Evolutionary conservation across 2,329 filamentous ascomycete species (phyloP).

Genomic region (Penicillium sp.): DNA sequence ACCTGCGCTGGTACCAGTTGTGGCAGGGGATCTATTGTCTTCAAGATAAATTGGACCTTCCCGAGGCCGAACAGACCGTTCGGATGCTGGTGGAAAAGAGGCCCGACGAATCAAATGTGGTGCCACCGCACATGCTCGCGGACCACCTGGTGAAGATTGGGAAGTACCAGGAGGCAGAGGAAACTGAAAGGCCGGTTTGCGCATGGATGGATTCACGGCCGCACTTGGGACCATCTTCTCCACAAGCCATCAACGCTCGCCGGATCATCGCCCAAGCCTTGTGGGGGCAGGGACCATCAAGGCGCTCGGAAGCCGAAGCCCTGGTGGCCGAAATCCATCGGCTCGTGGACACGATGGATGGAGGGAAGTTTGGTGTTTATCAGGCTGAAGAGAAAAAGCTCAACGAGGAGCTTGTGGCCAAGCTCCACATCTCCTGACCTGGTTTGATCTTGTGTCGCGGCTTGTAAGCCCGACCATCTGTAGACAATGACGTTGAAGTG

Average conservation of each 20-base stretch:
- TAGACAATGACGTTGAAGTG: too few species aligned
- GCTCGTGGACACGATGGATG: neutral
- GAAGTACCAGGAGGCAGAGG: neutral
- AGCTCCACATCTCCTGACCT: too few species aligned
- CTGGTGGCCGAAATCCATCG: neutral
- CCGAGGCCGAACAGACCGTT: neutral
- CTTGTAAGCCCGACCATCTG: too few species aligned
- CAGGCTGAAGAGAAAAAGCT: neutral
- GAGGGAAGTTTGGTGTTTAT: neutral
- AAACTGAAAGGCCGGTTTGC: neutral
- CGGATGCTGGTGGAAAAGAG: neutral
- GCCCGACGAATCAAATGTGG: neutral
- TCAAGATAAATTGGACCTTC: neutral
- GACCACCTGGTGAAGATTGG: neutral
- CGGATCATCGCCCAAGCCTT: neutral
- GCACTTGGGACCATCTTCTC: neutral
- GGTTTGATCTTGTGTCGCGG: too few species aligned
- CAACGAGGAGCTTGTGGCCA: neutral
- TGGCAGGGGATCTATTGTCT: neutral
- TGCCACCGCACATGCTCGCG: neutral
- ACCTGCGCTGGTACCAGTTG: neutral
- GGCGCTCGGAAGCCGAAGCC: neutral
- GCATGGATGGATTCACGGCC: neutral
- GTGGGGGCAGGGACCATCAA: neutral
- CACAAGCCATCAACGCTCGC: neutral